Conservation (phyloP, 2,329 filamentous ascomycete species). For the Fusarium newnesense region DNA sequence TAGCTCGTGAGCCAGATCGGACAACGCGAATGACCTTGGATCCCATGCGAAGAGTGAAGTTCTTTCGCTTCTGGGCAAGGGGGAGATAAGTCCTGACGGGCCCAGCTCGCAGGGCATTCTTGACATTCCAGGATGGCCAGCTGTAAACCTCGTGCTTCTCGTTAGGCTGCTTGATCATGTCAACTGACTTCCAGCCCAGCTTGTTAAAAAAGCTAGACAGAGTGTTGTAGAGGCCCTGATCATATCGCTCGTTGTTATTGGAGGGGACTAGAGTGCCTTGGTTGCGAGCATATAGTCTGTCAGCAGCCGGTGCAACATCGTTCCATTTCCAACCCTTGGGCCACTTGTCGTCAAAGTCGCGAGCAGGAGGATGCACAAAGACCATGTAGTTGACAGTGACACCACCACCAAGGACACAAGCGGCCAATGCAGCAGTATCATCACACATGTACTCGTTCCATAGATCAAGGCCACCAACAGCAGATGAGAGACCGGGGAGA, state of each 20-base stretch:
- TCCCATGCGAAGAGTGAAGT: constrained; percentile 73
- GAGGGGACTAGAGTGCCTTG: constrained; percentile 68
- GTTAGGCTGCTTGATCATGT: constrained; percentile 67
- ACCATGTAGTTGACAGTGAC: constrained; percentile 73
- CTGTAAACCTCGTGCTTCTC: constrained; percentile 73
- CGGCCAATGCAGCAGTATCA: constrained; percentile 54
- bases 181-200: constrained; percentile 72
- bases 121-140: constrained; percentile 75
- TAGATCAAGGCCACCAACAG: constrained; percentile 72
- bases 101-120: constrained; percentile 71
- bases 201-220: constrained; percentile 67
- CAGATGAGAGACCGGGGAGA: constrained; percentile 66
- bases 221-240: constrained; percentile 72
- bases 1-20: constrained; percentile 68
- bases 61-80: constrained; percentile 64
- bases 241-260: constrained; percentile 71
- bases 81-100: constrained; percentile 78
- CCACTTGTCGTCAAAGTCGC: constrained; percentile 74
- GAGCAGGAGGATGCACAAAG: constrained; percentile 72
- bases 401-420: constrained; percentile 74
- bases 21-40: constrained; percentile 73
- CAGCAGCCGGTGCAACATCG: constrained; percentile 67
- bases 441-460: constrained; percentile 58
- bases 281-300: constrained; percentile 67
- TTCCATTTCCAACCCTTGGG: constrained; percentile 72